phyloP scores from a whole-genome alignment of 768 basidiomycete species.

The Scleroderma citrinum region DNA sequence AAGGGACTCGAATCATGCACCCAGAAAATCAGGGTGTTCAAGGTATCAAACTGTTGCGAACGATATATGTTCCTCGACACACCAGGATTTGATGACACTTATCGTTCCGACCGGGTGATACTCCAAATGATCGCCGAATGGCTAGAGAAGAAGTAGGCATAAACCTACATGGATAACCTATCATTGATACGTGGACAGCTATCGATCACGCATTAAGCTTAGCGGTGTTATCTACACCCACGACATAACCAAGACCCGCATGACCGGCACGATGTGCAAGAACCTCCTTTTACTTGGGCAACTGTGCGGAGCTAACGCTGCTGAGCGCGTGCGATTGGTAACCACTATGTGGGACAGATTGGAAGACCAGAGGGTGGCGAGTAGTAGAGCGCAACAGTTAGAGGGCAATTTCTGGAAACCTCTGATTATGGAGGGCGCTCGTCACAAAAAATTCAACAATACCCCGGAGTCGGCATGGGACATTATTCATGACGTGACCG shows the following conservation, averaged over 20 bases:
- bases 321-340: not conserved
- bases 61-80: not conserved
- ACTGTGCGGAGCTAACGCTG: not conserved
- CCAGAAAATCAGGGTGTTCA: not conserved
- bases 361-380: too few relatives aligned
- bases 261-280: not conserved
- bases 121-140: not conserved
- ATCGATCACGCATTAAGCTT: not conserved
- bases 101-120: not conserved
- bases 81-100: not conserved
- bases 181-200: not conserved
- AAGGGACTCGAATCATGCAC: not conserved
- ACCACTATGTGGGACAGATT: not conserved
- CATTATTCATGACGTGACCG: too few relatives aligned
- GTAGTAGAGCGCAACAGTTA: too few relatives aligned
- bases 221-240: not conserved
- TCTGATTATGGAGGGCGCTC: too few relatives aligned
- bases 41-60: too few relatives aligned
- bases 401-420: too few relatives aligned
- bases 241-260: not conserved
- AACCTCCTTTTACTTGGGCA: not conserved
- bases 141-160: not conserved
- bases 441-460: too few relatives aligned
- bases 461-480: too few relatives aligned
- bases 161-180: not conserved